Evolutionary conservation across 2,329 filamentous ascomycete genomes (phyloP).

Genomic region (Penicillium polonicum): DNA sequence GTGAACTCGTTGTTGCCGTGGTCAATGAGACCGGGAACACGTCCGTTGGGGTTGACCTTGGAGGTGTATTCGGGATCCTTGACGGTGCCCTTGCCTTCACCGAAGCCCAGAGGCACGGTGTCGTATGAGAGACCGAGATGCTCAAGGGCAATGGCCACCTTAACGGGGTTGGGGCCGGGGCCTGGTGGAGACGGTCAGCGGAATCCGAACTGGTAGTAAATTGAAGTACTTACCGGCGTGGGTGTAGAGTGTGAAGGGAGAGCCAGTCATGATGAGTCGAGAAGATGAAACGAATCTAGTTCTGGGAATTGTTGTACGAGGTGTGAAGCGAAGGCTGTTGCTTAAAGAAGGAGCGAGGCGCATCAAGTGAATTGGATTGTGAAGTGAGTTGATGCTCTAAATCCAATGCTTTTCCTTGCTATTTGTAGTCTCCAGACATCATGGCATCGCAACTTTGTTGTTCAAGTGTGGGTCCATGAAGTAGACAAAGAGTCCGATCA

Average conservation of each 20-base stretch:
- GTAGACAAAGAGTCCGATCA: too few relatives aligned
- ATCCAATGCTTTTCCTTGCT: too few relatives aligned
- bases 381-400: too few relatives aligned
- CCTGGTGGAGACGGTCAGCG: not conserved
- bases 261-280: too few relatives aligned
- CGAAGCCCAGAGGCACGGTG: conserved; percentile 1
- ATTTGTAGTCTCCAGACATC: too few relatives aligned
- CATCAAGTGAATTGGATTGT: too few relatives aligned
- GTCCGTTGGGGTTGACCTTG: conserved; percentile 28
- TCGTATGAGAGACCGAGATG: conserved; percentile 1
- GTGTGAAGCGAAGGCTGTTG: too few relatives aligned
- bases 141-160: conserved; percentile 2
- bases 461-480: too few relatives aligned
- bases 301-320: too few relatives aligned
- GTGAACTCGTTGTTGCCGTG: conserved; percentile 48
- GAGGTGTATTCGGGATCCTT: conserved; percentile 1
- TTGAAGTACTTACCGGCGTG: conserved; percentile 1
- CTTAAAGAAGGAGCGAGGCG: too few relatives aligned
- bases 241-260: not conserved
- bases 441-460: too few relatives aligned
- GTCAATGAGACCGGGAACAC: conserved; percentile 45
- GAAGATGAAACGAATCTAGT: too few relatives aligned
- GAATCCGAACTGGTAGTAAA: not conserved
- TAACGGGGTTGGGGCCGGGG: conserved; percentile 31
- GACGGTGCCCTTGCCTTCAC: conserved; percentile 2